These are phyloP conservation scores for Cercophora samala DNA, from an alignment of 495 filamentous ascomycete species.

Conservation along the genomic window DNA sequence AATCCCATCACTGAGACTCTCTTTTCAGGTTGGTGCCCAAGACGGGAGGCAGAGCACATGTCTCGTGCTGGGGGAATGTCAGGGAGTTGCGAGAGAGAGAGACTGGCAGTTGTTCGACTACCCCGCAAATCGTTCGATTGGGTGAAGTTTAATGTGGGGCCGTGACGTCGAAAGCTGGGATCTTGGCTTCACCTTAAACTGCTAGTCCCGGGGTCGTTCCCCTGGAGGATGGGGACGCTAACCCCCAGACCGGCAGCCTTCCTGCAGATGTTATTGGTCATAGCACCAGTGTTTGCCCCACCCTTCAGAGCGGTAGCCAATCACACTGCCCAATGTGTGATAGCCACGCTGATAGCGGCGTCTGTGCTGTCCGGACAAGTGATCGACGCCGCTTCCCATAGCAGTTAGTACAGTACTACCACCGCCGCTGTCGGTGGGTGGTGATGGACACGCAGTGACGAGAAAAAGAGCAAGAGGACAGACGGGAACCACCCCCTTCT, in stretches of 20 bases:
- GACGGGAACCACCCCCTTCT: background rate
- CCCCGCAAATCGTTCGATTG: constrained; percentile 29
- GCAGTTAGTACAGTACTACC: background rate
- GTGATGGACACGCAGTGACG: background rate
- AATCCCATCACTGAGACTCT: background rate
- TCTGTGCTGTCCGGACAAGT: constrained; percentile 12
- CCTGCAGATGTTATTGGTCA: constrained; percentile 26
- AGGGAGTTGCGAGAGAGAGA: background rate
- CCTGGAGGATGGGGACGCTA: constrained; percentile 8
- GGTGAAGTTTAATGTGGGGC: constrained; percentile 19
- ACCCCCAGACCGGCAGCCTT: constrained; percentile 4
- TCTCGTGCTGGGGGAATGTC: background rate
- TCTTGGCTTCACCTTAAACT: constrained; percentile 17
- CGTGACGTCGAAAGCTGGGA: constrained; percentile 26
- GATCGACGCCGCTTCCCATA: constrained; percentile 18
- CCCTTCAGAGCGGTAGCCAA: constrained; percentile 23
- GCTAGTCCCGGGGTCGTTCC: constrained; percentile 15
- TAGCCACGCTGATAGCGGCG: constrained; percentile 18
- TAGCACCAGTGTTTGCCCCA: background rate
- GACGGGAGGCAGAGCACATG: background rate
- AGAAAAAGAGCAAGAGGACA: background rate
- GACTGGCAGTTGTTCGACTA: constrained; percentile 12
- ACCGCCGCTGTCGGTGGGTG: background rate
- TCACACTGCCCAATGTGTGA: background rate
- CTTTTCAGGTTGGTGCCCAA: background rate